These are phyloP conservation scores for Cladorrhinum samala DNA, from an alignment of 495 filamentous ascomycete genomes.

Conservation along the genomic window DNA sequence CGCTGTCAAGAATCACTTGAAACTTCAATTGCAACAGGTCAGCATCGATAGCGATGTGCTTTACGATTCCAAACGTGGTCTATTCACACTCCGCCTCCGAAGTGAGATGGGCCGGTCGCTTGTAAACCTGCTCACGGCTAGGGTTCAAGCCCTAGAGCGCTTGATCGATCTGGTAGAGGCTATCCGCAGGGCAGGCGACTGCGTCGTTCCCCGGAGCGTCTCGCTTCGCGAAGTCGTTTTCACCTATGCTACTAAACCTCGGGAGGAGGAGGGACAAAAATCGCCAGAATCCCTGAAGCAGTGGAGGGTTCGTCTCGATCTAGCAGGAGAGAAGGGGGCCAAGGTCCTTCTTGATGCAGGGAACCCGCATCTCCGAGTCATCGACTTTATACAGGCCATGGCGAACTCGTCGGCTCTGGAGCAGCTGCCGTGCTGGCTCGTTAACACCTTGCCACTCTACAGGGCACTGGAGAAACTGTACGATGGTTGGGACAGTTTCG, in stretches of 20 bases:
- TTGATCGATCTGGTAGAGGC: constrained; percentile 60
- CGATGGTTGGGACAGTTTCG: constrained; percentile 31
- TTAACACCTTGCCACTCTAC: constrained; percentile 61
- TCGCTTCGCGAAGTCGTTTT: constrained; percentile 59
- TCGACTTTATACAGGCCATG: constrained; percentile 54
- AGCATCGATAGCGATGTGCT: constrained; percentile 53
- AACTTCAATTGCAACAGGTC: constrained; percentile 43
- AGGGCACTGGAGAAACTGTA: constrained; percentile 56
- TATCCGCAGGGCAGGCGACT: constrained; percentile 44
- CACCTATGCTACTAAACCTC: constrained; percentile 43
- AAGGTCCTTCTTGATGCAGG: constrained; percentile 50
- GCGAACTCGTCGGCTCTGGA: constrained; percentile 48
- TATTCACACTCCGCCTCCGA: constrained; percentile 54
- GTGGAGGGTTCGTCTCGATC: constrained; percentile 37
- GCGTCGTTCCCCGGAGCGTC: constrained; percentile 47
- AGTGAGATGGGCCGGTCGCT: constrained; percentile 51
- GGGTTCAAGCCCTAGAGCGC: constrained; percentile 56
- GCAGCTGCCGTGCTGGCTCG: constrained; percentile 34
- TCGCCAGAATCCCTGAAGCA: constrained; percentile 1
- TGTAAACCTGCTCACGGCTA: constrained; percentile 46
- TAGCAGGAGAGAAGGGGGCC: constrained; percentile 25
- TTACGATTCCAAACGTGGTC: constrained; percentile 50
- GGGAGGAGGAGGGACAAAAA: not conserved
- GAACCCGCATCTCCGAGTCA: constrained; percentile 73
- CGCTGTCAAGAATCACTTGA: constrained; percentile 27